Base-by-base conservation (phyloP, 805 yeast genomes). In the Saturnispora serradocipensis region DNA sequence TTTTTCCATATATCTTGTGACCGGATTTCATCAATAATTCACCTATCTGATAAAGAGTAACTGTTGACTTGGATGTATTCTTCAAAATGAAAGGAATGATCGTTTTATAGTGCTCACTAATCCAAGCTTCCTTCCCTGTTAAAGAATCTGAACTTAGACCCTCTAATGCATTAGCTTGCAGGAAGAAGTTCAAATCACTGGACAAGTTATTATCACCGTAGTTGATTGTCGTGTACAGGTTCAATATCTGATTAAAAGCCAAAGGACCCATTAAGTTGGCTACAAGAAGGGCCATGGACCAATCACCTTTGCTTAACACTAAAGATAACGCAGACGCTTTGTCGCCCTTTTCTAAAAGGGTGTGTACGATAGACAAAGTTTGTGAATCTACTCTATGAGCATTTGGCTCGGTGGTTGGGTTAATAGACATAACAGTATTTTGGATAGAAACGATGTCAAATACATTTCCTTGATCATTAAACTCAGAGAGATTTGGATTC, bases 241-340 rank as follows among this genome's bases (percentile, higher is more conserved):
- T 72, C 5, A 84, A 82, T 2, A 84, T 76, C 24, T 63, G 59
- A 10, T 57, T 50, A 40, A 64, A 58, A 38, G 73, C 72, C 3
- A 79, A 82, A 20, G 78, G 76, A 2, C 93, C 84, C 27, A 80
- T 68, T 16, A 87, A 65, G 54, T 82, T 76, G 1, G 95, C 82
- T 47, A 90, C 70, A 30, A 88, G 63, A 50, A 91, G 67, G 0
- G 96, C 85, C 65, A 89, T 72, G 0, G 91, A 81, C 84, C 87
- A 90, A 57, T 87, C 86, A 9, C 80, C 76, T 49, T 78, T 76
- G 1, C 75, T 71, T 18, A 89, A 63, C 1, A 93, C 82, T 50
- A 73, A 69, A 24, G 75, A 71, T 46, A 89, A 66, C 0, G 96
- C 97, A 5, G 73, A 76, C 13, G 77, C 79, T 24, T 81, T 77